A percentile compares a stretch with the other conserved stretches of the same genome.
phyloP scores from a whole-genome alignment of 2,329 filamentous ascomycete genomes.

The Cercospora citrullina region DNA sequence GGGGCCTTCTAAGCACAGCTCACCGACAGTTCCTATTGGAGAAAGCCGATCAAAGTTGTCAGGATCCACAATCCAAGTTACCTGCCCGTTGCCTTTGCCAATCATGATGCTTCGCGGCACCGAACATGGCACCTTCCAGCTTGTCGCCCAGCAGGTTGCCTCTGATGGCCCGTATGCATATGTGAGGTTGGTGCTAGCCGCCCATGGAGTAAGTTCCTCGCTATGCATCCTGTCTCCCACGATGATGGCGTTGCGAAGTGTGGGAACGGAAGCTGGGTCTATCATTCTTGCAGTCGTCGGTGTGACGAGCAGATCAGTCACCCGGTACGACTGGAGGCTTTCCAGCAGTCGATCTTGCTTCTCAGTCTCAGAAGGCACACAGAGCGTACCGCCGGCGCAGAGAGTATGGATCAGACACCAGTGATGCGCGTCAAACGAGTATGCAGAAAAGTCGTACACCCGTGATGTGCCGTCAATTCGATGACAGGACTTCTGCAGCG shows the following conservation, averaged over 20 bases:
- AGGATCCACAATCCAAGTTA: conserved; percentile 37
- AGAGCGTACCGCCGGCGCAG: conserved; percentile 26
- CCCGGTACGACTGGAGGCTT: conserved; percentile 3
- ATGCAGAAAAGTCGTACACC: conserved; percentile 28
- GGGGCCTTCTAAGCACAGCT: conserved; percentile 49
- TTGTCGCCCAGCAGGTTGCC: conserved; percentile 11
- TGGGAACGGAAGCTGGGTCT: conserved; percentile 6
- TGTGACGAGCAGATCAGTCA: conserved; percentile 12
- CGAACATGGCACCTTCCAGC: conserved; percentile 11
- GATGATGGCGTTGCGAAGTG: conserved; percentile 12
- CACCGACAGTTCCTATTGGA: conserved; percentile 50
- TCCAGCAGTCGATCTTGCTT: conserved; percentile 18
- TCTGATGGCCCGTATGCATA: conserved; percentile 19
- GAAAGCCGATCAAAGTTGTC: conserved; percentile 32
- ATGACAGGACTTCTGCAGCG: not conserved
- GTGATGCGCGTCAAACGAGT: conserved; percentile 28
- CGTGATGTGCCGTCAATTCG: conserved; percentile 10
- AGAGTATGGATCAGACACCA: conserved; percentile 14
- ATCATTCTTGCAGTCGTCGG: conserved; percentile 14
- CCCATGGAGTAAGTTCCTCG: conserved; percentile 6
- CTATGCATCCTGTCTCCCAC: conserved; percentile 11
- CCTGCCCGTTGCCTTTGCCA: conserved; percentile 35
- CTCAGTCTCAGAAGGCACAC: conserved; percentile 26
- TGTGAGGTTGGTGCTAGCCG: not conserved
- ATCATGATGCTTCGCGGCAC: conserved; percentile 34